A percentile compares a stretch with the other conserved stretches of the same genome.
Conservation (phyloP, 2,329 filamentous ascomycete species). For the Talaromyces piceae region DNA sequence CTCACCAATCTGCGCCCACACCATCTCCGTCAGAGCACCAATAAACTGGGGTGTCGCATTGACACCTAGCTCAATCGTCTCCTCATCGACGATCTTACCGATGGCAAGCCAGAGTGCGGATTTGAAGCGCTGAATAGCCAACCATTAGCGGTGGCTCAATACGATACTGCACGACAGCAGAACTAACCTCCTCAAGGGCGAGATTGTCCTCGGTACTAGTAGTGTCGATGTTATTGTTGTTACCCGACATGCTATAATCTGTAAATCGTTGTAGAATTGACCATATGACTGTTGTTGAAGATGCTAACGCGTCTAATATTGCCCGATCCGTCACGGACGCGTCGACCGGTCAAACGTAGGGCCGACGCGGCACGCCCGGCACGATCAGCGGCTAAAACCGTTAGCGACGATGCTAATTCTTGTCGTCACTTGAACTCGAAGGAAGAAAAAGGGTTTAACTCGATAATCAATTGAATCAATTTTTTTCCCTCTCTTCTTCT, state of each 20-base stretch:
- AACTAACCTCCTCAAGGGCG: background rate
- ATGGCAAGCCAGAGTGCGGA: constrained; percentile 77
- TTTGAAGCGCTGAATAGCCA: constrained; percentile 61
- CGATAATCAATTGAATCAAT: background rate
- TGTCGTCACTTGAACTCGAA: background rate
- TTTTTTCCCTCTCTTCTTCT: too few species aligned
- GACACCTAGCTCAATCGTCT: constrained; percentile 62
- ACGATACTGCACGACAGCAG: background rate
- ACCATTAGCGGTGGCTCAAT: background rate
- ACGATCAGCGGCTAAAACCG: background rate
- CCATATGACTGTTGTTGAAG: background rate
- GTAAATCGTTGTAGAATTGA: background rate
- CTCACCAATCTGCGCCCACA: constrained; percentile 78
- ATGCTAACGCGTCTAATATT: background rate
- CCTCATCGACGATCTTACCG: constrained; percentile 81
- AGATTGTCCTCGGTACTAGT: background rate
- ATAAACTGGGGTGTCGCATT: constrained; percentile 93
- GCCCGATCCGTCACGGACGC: background rate
- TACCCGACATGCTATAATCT: background rate
- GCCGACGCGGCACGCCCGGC: background rate
- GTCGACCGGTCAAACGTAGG: background rate
- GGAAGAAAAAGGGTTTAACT: too few species aligned
- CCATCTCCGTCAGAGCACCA: constrained; percentile 73
- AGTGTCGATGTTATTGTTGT: background rate
- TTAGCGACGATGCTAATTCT: background rate